Base-by-base conservation (phyloP, 768 basidiomycete species). In the Boletellus sp. region DNA sequence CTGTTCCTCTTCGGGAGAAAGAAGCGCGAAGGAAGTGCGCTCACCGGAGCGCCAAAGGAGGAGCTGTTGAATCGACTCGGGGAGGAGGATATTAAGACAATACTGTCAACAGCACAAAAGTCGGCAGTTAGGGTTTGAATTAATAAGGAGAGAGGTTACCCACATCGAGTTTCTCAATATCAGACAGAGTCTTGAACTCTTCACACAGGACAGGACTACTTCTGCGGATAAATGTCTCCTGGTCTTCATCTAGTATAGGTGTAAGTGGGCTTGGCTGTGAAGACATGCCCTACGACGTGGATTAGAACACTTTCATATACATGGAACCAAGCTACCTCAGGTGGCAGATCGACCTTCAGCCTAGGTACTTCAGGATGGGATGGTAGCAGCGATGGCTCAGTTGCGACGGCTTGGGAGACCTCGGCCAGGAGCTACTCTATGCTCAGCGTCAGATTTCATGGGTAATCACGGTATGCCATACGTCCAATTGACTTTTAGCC, bases 1-100 rank as follows among this genome's bases (percentile, higher is more conserved):
- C 52, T 70, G 63, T 65, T 91, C 89, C 44, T 85, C 81, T 32
- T 72, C 71, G 0, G 62, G 59, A 3, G 78, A 65, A 11, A 85
- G 74, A 10, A 87, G 67, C 4, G 71, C 69, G 6, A 72, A 36
- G 0, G 77, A 75, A 1, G 64, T 74, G 23, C 89, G 84, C 32
- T 75, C 66, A 1, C 84, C 86, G 15, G 70, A 70, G 11, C 85
- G 79, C 85, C 87, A 90, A 13, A 89, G 68, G n/a, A 87, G 71
- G 9, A 91, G 72, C 59, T 91, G 89, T 37, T 83, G 71, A 35
- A 87, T 72, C 3, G 84, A 76, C 64, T 89, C 88, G 3, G 82
- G 85, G 5, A 89, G 73, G 11, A 91, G 77, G 26, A 91, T 75
- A 51, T 85, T 81, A 33, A 79, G 67, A 60, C 85, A 87, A 55